Percentiles rank a stretch among this genome's conserved stretches.
Conservation (phyloP, 208 protist species). For the Leishmania aethiopica region DNA sequence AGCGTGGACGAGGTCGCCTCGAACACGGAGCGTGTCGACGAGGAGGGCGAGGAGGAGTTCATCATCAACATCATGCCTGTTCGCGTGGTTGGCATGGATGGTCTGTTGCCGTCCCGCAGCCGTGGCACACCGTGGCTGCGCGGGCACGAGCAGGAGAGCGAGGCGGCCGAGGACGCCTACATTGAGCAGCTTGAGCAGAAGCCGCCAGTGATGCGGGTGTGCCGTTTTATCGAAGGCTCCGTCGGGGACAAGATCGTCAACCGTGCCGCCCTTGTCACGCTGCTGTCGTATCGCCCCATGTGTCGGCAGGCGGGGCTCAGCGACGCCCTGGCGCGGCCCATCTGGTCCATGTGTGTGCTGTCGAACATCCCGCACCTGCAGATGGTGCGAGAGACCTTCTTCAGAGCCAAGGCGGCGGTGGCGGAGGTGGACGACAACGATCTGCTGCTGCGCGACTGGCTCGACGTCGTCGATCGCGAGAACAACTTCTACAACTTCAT, state of each 20-base stretch:
- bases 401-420: conserved; percentile 40
- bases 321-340: conserved; percentile 43
- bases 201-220: conserved; percentile 53
- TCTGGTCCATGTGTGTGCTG: conserved; percentile 47
- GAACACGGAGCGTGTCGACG: conserved; percentile 29
- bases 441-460: conserved; percentile 33
- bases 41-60: conserved; percentile 39
- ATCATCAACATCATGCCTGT: conserved; percentile 50
- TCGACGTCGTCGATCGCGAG: conserved; percentile 38
- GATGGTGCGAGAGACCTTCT: conserved; percentile 55
- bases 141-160: conserved; percentile 27
- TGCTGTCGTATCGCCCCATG: conserved; percentile 39
- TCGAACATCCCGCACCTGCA: conserved; percentile 58
- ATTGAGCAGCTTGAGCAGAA: conserved; percentile 24
- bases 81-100: conserved; percentile 51
- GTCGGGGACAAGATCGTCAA: conserved; percentile 51
- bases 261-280: conserved; percentile 35
- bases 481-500: conserved; percentile 57
- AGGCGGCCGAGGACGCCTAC: conserved; percentile 32
- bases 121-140: conserved; percentile 64
- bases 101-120: conserved; percentile 33
- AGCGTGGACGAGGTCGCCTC: conserved; percentile 10
- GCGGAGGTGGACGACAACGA: conserved; percentile 49
- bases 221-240: conserved; percentile 49
- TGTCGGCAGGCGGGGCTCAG: conserved; percentile 41